Evolutionary conservation across 73 alveolate genomes (phyloP).

Genomic region (Diophrys appendiculata): DNA sequence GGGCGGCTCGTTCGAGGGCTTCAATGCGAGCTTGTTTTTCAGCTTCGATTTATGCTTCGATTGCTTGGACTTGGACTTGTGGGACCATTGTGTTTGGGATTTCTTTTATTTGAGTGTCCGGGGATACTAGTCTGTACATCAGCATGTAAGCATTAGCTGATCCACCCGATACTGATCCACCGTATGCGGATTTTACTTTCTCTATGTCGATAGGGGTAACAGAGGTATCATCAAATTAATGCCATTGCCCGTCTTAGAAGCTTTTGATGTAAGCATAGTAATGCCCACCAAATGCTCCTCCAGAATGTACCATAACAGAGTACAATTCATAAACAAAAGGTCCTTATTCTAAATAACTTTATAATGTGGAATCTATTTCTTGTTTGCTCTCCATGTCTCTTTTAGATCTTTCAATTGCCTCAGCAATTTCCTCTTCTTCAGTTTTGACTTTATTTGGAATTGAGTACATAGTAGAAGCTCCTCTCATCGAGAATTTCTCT

Average conservation of each 20-base stretch:
- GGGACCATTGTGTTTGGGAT: constrained; percentile 56
- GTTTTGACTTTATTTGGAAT: neutral
- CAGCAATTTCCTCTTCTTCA: neutral
- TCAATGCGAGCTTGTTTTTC: constrained; percentile 64
- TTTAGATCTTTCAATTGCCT: neutral
- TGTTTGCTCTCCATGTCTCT: constrained; percentile 47
- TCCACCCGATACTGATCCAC: constrained; percentile 71
- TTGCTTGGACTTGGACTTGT: constrained; percentile 42
- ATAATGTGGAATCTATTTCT: constrained; percentile 52
- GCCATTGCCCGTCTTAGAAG: constrained; percentile 90
- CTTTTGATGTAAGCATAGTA: constrained; percentile 92
- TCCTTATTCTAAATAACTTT: constrained; percentile 79
- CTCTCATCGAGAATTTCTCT: constrained; percentile 11
- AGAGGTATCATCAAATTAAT: constrained; percentile 84
- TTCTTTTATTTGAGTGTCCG: constrained; percentile 28
- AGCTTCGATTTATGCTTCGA: constrained; percentile 68
- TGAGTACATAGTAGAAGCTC: neutral
- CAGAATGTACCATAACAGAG: constrained; percentile 91
- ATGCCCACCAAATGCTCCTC: constrained; percentile 98
- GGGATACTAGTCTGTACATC: constrained; percentile 75
- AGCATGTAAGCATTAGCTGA: constrained; percentile 84
- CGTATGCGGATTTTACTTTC: constrained; percentile 70
- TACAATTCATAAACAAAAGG: constrained; percentile 89
- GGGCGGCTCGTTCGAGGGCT: constrained; percentile 48
- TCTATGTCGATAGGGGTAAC: constrained; percentile 74